phyloP scores from a whole-genome alignment of 371 early-diverging fungal species.

The Haplosporangium sp. region DNA sequence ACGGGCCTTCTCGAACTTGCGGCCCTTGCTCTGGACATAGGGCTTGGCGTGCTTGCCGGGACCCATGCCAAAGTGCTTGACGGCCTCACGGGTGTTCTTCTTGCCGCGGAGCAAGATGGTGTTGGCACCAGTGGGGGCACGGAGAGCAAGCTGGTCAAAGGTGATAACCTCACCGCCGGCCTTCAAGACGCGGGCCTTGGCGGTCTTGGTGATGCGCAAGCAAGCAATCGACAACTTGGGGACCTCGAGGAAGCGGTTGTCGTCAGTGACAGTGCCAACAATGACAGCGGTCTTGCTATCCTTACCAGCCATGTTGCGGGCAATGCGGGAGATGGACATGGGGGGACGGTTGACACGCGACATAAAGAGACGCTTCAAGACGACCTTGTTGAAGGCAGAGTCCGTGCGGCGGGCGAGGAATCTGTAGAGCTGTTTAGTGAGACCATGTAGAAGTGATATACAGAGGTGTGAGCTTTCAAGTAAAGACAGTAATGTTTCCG shows the following conservation, averaged over 20 bases:
- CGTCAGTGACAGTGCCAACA: conserved; percentile 97
- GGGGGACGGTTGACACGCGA: conserved; percentile 97
- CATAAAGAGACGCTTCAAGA: conserved; percentile 98
- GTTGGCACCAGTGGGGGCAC: conserved; percentile 97
- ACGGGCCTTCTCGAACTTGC: conserved; percentile 99
- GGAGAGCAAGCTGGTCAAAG: conserved; percentile 97
- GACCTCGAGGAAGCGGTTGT: conserved; percentile 91
- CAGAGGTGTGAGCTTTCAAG: too few relatives aligned
- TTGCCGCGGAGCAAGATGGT: conserved; percentile 95
- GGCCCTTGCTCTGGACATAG: conserved; percentile 97
- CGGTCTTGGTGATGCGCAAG: conserved; percentile 94
- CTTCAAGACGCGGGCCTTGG: conserved; percentile 96
- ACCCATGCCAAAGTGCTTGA: conserved; percentile 95
- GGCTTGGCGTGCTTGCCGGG: conserved; percentile 91
- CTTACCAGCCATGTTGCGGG: conserved; percentile 72
- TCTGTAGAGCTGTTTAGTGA: conserved; percentile 98
- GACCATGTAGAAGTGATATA: too few relatives aligned
- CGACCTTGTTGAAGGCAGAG: conserved; percentile 97
- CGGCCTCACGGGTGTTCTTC: conserved; percentile 93
- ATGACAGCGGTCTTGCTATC: conserved; percentile 90
- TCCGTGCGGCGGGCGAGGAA: conserved; percentile 98
- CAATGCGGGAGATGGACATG: conserved; percentile 91
- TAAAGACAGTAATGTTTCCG: too few relatives aligned
- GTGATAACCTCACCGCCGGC: conserved; percentile 99
- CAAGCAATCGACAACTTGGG: conserved; percentile 97